These are phyloP conservation scores for Boletus rubescentipes DNA, from an alignment of 768 basidiomycete species.

Conservation along the genomic window DNA sequence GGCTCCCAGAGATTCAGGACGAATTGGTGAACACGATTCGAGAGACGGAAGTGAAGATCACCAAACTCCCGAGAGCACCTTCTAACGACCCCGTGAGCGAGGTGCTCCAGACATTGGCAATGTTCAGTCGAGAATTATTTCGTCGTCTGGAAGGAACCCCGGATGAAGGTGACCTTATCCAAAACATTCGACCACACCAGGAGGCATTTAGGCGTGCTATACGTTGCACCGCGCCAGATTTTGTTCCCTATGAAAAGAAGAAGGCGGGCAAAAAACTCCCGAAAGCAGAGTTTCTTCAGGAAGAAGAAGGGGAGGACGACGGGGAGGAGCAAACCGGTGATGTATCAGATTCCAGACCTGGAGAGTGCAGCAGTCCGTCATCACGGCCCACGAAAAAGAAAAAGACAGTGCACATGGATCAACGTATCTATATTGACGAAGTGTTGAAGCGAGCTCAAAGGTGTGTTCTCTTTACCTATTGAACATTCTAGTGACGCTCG, in stretches of 20 bases:
- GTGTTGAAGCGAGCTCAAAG: conserved; percentile 38
- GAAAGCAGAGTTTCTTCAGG: not conserved
- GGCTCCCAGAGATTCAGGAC: conserved; percentile 58
- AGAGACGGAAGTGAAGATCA: conserved; percentile 29
- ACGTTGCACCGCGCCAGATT: conserved; percentile 3
- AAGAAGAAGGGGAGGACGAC: not conserved
- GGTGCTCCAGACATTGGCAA: not conserved
- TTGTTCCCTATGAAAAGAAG: not conserved
- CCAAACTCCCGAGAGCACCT: not conserved
- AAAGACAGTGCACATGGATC: conserved; percentile 5
- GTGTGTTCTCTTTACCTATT: not conserved
- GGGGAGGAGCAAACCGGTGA: not conserved
- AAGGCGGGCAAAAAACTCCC: not conserved
- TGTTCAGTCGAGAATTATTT: not conserved
- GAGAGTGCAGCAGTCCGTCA: too few species aligned
- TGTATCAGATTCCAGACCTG: too few species aligned
- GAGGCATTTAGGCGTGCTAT: conserved; percentile 47
- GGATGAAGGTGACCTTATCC: conserved; percentile 46
- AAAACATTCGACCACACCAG: conserved; percentile 49
- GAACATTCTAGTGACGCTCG: not conserved
- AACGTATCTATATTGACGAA: conserved; percentile 44
- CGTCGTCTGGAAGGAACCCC: not conserved
- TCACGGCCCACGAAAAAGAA: not conserved
- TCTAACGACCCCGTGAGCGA: not conserved
- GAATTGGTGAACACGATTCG: conserved; percentile 50